Conservation (phyloP, 192 early-diverging fungal species). For the Coemansia asiatica region DNA sequence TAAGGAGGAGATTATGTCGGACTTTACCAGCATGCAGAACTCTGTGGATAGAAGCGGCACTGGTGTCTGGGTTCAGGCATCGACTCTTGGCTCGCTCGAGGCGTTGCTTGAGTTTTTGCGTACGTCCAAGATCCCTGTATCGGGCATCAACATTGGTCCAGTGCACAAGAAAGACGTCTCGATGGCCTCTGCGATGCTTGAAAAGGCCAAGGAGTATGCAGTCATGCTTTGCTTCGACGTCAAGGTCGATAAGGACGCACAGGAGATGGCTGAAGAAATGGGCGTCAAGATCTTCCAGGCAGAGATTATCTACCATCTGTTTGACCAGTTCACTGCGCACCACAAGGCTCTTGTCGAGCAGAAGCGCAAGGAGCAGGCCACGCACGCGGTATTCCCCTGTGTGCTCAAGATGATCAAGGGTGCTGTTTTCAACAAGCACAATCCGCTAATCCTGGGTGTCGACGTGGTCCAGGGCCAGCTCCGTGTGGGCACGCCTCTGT, state of each 20-base stretch:
- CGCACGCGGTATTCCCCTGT: slow-evolving; percentile 96
- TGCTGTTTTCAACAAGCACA: slow-evolving; percentile 90
- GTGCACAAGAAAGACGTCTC: slow-evolving; percentile 97
- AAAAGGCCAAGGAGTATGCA: slow-evolving; percentile 82
- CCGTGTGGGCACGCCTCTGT: slow-evolving; percentile 87
- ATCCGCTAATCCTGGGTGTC: slow-evolving; percentile 92
- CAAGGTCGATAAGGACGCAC: slow-evolving; percentile 86
- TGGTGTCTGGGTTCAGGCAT: slow-evolving; percentile 98
- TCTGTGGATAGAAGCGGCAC: slow-evolving; percentile 80
- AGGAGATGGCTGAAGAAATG: slow-evolving; percentile 85
- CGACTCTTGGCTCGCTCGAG: slow-evolving; percentile 96
- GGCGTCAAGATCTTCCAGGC: slow-evolving; percentile 93
- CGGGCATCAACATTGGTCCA: slow-evolving; percentile 95
- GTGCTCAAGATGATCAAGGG: slow-evolving; percentile 83
- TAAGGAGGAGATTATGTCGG: slow-evolving; percentile 92
- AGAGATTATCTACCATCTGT: slow-evolving; percentile 99
- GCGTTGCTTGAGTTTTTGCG: slow-evolving; percentile 93
- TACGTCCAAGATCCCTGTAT: slow-evolving; percentile 89
- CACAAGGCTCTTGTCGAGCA: slow-evolving; percentile 74
- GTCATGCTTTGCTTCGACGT: slow-evolving; percentile 89
- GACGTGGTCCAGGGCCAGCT: slow-evolving; percentile 93
- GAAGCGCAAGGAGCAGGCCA: slow-evolving; percentile 83
- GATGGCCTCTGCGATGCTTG: slow-evolving; percentile 88
- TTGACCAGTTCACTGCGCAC: slow-evolving; percentile 89
- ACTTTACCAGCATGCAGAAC: slow-evolving; percentile 74